Evolutionary conservation across 1,284 basidiomycete genomes (phyloP), one percentile per base, ranked within the genome.

Genomic region (Microbotryum silenes-acaulis): DNA sequence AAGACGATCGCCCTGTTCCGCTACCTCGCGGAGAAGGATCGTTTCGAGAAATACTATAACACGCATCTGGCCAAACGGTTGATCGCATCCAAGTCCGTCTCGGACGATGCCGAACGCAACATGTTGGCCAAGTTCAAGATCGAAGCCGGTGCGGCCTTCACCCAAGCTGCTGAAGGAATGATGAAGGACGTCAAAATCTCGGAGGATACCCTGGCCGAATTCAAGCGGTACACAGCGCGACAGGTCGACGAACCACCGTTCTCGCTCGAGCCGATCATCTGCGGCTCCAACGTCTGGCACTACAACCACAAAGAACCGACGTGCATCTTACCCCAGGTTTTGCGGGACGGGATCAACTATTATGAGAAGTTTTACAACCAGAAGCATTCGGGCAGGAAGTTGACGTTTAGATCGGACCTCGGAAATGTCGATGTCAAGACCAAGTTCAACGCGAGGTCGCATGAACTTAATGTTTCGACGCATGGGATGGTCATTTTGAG

Each of bases 91-190:
- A 85, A 91, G 21, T 94, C 90, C 33, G 86, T 93, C 3, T 94
- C 91, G 1, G 96, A 98, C 73, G 96, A 99, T 75, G 94, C 96
- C 2, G 96, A 99, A 75, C 86, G 90, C 56, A 91, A 89, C 61
- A 97, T 99, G 94, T 83, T 99, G 16, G 88, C 91, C 56, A 98
- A 97, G 78, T 85, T 99, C 74, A 98, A 98, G 79, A 82, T 97
- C 47, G 93, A 98, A 76, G 91, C 89, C 72, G 96, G 96, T 9
- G 89, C 89, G 73, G 91, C 94, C 73, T 99, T 97, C 74, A 97
- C 96, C 1, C 91, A 97, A 76, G 96, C 96, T 75, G 80, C 98
- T 69, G 94, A 98, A 75, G 94, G 96, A 59, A 99, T 99, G 96
- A 94, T 99, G 81, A 85, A 93, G 71, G 96, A 99, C 74, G 94